Evolutionary conservation across 1,284 basidiomycete genomes (phyloP).

Genomic region (Pisolithus thermaeus): DNA sequence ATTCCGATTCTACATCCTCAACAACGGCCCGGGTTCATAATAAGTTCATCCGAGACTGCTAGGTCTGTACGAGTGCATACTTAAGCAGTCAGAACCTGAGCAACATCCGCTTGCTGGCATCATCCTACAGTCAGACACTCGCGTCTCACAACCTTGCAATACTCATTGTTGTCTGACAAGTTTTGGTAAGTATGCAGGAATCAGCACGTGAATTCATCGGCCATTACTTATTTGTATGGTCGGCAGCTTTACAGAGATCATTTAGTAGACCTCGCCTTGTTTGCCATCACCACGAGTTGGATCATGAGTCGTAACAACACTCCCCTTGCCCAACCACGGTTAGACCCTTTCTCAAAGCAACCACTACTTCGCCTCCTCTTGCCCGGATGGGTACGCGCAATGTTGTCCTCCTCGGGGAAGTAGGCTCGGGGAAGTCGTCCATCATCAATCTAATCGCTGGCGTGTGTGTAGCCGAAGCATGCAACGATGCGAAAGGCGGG

Average conservation of each 20-base stretch:
- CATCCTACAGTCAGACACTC: not conserved
- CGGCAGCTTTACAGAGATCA: too few relatives aligned
- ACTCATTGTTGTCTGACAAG: slow-evolving; percentile 31
- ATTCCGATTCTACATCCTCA: slow-evolving; percentile 71
- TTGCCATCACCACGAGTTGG: too few relatives aligned
- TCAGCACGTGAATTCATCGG: too few relatives aligned
- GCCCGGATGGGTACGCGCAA: slow-evolving; percentile 9
- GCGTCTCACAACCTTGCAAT: slow-evolving; percentile 45
- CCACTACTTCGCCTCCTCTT: not conserved
- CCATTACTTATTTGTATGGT: too few relatives aligned
- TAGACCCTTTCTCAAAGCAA: too few relatives aligned
- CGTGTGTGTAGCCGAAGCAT: slow-evolving; percentile 9
- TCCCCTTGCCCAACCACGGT: too few relatives aligned
- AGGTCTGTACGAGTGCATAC: slow-evolving; percentile 65
- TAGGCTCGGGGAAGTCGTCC: slow-evolving; percentile 25
- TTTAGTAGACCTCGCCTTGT: too few relatives aligned
- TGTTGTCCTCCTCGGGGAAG: slow-evolving; percentile 23
- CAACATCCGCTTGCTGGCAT: not conserved
- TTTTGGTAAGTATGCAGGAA: too few relatives aligned
- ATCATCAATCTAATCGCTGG: slow-evolving; percentile 20
- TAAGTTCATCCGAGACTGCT: slow-evolving; percentile 65
- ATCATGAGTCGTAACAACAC: too few relatives aligned
- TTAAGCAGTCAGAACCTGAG: slow-evolving; percentile 53
- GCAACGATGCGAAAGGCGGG: slow-evolving; percentile 10
- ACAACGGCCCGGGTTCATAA: slow-evolving; percentile 47